Percentiles rank a stretch among this genome's conserved stretches.
phyloP scores from a whole-genome alignment of 345 rosid species.

The Pistacia atlantica region DNA sequence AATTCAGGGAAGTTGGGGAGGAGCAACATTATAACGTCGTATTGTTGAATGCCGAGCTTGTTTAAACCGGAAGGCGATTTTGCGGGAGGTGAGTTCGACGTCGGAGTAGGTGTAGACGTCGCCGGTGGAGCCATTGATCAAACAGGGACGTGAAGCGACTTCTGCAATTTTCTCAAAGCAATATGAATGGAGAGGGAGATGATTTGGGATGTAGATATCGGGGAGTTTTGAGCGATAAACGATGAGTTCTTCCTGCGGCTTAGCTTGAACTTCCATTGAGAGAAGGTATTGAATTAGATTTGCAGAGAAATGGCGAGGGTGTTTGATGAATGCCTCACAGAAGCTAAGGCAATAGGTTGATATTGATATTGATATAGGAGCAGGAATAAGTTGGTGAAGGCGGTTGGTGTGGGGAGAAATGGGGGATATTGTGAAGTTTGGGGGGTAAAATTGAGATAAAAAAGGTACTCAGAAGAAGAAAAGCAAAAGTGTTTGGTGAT shows the following conservation, averaged over 20 bases:
- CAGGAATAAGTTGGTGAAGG: slow-evolving; percentile 19
- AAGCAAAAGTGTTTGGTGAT: not conserved
- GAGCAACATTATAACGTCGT: slow-evolving; percentile 78
- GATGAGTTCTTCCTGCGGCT: slow-evolving; percentile 38
- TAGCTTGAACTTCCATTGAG: slow-evolving; percentile 28
- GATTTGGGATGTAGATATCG: slow-evolving; percentile 70
- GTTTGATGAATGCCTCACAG: not conserved
- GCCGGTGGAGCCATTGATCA: slow-evolving; percentile 78
- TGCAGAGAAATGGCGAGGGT: not conserved
- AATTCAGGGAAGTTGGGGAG: slow-evolving; percentile 73
- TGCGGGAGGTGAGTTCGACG: slow-evolving; percentile 67
- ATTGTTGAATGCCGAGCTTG: slow-evolving; percentile 52
- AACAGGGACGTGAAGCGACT: slow-evolving; percentile 51
- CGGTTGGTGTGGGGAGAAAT: slow-evolving; percentile 23
- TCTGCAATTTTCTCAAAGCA: slow-evolving; percentile 59
- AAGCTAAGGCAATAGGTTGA: not conserved
- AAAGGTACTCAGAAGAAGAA: not conserved
- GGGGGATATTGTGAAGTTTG: not conserved
- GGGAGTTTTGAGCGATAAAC: slow-evolving; percentile 80
- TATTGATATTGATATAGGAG: slow-evolving; percentile 24
- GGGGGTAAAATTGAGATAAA: not conserved
- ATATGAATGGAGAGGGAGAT: slow-evolving; percentile 72
- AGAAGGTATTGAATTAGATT: not conserved
- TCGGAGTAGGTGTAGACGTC: slow-evolving; percentile 58
- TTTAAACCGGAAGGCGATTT: slow-evolving; percentile 55